Conservation (phyloP, 2,329 filamentous ascomycete species). For the Aulographum hederae region DNA sequence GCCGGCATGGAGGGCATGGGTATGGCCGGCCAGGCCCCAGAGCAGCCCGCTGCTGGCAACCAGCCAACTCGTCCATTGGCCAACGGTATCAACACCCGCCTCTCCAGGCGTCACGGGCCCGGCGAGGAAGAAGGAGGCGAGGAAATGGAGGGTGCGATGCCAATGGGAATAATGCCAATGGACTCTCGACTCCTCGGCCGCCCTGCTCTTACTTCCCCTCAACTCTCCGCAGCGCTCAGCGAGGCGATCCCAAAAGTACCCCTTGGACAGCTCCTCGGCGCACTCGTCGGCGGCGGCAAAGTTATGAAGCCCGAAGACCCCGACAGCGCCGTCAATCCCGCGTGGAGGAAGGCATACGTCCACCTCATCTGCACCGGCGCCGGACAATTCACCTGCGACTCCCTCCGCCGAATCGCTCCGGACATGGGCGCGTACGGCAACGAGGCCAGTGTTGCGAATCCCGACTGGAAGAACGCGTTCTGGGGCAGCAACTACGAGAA, state of each 20-base stretch:
- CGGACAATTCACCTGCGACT: neutral
- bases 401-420: constrained; percentile 21
- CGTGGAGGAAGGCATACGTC: constrained; percentile 23
- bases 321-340: constrained; percentile 17
- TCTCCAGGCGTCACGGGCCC: no score
- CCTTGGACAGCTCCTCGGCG: constrained; percentile 1
- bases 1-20: neutral
- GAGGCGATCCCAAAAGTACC: constrained; percentile 3
- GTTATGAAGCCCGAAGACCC: neutral
- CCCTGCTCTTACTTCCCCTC: neutral
- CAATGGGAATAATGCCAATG: neutral
- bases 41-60: neutral
- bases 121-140: no score
- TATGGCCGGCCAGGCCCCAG: no score
- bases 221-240: constrained; percentile 1
- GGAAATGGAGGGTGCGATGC: neutral
- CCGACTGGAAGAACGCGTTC: constrained; percentile 17
- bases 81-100: neutral
- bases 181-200: constrained; percentile 3
- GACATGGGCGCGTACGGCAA: constrained; percentile 26
- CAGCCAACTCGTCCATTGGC: neutral
- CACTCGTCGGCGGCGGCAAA: constrained; percentile 4
- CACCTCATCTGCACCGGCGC: constrained; percentile 14
- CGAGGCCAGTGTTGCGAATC: constrained; percentile 20
- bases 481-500: constrained; percentile 16